A percentile compares a stretch with the other conserved stretches of the same genome.
phyloP scores from a whole-genome alignment of 495 filamentous ascomycete genomes.

The Tricharina praecox region DNA sequence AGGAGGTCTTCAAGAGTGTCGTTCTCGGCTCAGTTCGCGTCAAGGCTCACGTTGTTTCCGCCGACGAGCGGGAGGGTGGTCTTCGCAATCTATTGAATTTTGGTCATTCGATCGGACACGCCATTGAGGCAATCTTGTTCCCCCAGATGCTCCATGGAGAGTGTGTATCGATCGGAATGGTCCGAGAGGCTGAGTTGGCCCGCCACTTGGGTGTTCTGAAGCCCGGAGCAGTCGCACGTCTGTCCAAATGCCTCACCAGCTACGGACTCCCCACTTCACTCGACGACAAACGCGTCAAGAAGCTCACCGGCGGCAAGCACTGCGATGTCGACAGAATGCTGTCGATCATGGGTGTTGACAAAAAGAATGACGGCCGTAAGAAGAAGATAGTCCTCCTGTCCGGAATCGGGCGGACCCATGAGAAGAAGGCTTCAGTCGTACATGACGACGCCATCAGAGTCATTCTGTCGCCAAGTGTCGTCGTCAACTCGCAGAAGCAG shows the following conservation, averaged over 20 bases:
- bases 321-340: constrained; percentile 83
- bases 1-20: constrained; percentile 63
- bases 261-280: constrained; percentile 82
- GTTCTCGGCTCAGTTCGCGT: constrained; percentile 76
- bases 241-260: constrained; percentile 82
- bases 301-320: constrained; percentile 68
- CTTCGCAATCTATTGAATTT: constrained; percentile 91
- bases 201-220: constrained; percentile 76
- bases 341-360: constrained; percentile 89
- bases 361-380: constrained; percentile 91
- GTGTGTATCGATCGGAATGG: constrained; percentile 92
- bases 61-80: constrained; percentile 86
- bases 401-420: constrained; percentile 71
- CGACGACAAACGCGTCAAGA: constrained; percentile 66
- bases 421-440: constrained; percentile 73
- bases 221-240: constrained; percentile 69
- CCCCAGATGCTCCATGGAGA: constrained; percentile 93
- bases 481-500: constrained; percentile 36
- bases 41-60: constrained; percentile 84
- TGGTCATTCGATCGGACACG: constrained; percentile 95
- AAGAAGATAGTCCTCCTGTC: constrained; percentile 96
- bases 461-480: constrained; percentile 63
- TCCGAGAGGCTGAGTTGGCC: constrained; percentile 88
- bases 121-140: constrained; percentile 85
- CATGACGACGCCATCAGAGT: constrained; percentile 71